A percentile compares a stretch with the other conserved stretches of the same genome.
These are phyloP conservation scores for Phytophthora citrophthora DNA, from an alignment of 352 stramenopile genomes.

Conservation along the genomic window DNA sequence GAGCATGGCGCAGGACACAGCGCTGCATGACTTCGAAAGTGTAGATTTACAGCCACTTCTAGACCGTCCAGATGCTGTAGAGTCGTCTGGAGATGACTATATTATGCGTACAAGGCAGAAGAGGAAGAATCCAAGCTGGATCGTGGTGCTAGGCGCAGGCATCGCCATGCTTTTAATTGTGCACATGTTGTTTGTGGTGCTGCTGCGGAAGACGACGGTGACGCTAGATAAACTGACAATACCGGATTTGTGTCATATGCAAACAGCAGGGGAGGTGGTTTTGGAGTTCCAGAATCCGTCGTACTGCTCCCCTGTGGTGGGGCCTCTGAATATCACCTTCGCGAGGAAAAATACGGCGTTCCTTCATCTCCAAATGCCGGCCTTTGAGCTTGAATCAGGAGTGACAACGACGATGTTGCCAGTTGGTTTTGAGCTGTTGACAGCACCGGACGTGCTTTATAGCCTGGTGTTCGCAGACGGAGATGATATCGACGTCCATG, in stretches of 20 bases:
- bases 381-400: conserved; percentile 61
- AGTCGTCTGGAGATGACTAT: background rate
- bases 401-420: conserved; percentile 55
- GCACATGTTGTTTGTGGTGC: conserved; percentile 68
- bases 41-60: conserved; percentile 37
- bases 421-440: conserved; percentile 55
- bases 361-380: conserved; percentile 51
- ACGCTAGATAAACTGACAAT: conserved; percentile 64
- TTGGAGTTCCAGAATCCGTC: conserved; percentile 79
- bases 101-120: background rate
- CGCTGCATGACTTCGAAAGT: conserved; percentile 1
- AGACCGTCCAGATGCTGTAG: background rate
- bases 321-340: conserved; percentile 60
- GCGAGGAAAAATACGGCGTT: conserved; percentile 60
- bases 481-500: conserved; percentile 49
- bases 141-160: conserved; percentile 31
- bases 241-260: conserved; percentile 71
- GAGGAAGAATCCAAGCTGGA: conserved; percentile 22
- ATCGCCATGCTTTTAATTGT: conserved; percentile 50
- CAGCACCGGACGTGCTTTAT: conserved; percentile 53
- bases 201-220: conserved; percentile 68
- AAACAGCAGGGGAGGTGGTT: conserved; percentile 54
- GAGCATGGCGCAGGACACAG: conserved; percentile 3
- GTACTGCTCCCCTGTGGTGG: conserved; percentile 72
- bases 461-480: conserved; percentile 54